phyloP scores from a whole-genome alignment of 371 early-diverging fungal species.

The Enteropsectra breve region DNA sequence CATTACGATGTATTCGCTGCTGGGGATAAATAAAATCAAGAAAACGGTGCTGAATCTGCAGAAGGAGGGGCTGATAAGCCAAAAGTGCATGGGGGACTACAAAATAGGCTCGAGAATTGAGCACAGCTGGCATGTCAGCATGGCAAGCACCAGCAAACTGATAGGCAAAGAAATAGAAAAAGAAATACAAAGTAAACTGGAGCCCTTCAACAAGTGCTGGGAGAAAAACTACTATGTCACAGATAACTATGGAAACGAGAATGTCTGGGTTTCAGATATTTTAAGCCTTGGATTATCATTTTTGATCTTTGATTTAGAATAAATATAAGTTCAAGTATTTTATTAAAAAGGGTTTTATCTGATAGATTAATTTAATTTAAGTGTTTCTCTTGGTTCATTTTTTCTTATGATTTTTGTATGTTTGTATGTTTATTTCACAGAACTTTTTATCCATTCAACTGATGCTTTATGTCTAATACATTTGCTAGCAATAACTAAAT shows the following conservation, averaged over 20 bases:
- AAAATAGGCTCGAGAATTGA: constrained; percentile 7
- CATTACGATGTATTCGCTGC: constrained; percentile 30
- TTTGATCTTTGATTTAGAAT: constrained; percentile 20
- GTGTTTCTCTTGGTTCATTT: background rate
- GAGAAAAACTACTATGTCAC: constrained; percentile 15
- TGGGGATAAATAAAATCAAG: constrained; percentile 13
- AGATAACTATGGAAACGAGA: constrained; percentile 11
- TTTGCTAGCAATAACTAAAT: no score
- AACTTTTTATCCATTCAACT: no score
- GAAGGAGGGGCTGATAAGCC: constrained; percentile 17
- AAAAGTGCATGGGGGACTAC: constrained; percentile 11
- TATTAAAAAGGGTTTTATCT: background rate
- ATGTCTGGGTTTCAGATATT: constrained; percentile 22
- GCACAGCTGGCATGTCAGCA: constrained; percentile 7
- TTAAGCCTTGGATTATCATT: background rate
- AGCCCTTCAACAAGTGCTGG: constrained; percentile 18
- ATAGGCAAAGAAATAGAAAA: constrained; percentile 2
- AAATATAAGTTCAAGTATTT: background rate
- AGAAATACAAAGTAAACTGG: background rate
- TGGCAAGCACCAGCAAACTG: background rate
- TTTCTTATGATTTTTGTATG: background rate
- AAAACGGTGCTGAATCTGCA: constrained; percentile 21
- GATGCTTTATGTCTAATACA: no score
- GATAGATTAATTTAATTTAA: background rate
- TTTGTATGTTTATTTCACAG: no score